Percentiles rank a stretch among this genome's conserved stretches.
phyloP scores from a whole-genome alignment of 768 basidiomycete species.

The Suillus sp. region DNA sequence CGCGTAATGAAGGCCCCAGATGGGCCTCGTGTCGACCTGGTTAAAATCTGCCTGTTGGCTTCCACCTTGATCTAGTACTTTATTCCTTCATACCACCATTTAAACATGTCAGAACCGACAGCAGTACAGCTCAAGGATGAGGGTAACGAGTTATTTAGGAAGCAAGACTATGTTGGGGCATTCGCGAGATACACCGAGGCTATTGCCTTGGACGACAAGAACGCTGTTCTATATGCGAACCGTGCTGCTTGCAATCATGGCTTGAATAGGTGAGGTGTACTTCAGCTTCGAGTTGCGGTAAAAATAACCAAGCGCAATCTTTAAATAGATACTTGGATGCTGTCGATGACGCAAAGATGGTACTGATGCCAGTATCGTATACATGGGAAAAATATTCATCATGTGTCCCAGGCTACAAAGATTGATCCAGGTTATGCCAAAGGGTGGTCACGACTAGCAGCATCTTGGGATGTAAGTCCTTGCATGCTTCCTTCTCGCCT shows the following conservation, averaged over 20 bases:
- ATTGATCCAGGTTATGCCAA: conserved; percentile 44
- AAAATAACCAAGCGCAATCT: background rate
- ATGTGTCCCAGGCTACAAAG: conserved; percentile 34
- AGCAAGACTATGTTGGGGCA: conserved; percentile 38
- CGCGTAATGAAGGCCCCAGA: background rate
- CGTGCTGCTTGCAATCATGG: conserved; percentile 42
- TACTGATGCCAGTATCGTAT: background rate
- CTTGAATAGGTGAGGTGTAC: conserved; percentile 35
- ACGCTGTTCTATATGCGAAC: conserved; percentile 47
- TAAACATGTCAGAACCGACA: background rate
- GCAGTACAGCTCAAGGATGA: conserved; percentile 36
- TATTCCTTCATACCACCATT: background rate
- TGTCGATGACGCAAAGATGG: conserved; percentile 8
- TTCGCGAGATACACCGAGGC: conserved; percentile 45
- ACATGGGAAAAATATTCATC: too few species aligned
- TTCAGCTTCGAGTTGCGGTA: background rate
- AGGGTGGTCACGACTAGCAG: conserved; percentile 44
- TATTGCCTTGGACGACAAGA: conserved; percentile 39
- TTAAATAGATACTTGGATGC: conserved; percentile 11
- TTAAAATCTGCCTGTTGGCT: background rate
- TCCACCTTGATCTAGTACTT: background rate
- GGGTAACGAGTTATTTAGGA: conserved; percentile 42
- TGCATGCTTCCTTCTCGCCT: background rate
- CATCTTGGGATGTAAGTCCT: conserved; percentile 31
- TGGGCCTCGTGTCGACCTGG: background rate